These are phyloP conservation scores for Lichtheimia ornata DNA, from an alignment of 371 early-diverging fungal genomes.

Conservation along the genomic window DNA sequence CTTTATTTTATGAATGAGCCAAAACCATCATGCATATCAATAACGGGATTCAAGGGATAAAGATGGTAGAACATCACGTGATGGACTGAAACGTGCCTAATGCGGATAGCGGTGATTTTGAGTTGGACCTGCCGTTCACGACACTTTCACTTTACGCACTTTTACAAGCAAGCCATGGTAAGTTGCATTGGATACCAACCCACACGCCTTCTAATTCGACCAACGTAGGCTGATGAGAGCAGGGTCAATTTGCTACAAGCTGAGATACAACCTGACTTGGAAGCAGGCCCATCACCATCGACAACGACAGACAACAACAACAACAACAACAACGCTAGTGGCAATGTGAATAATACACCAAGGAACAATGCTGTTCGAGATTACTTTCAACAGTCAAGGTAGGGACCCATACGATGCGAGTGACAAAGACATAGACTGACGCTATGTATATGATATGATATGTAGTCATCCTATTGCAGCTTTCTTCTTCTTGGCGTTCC, in stretches of 20 bases:
- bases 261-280: constrained; percentile 26
- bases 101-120: neutral
- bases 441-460: neutral
- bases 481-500: constrained; percentile 88
- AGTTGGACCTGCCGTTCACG: neutral
- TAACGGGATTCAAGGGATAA: no score
- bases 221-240: constrained; percentile 24
- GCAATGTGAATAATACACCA: neutral
- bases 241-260: constrained; percentile 22
- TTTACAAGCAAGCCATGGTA: no score
- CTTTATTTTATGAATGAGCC: no score
- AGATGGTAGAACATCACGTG: no score
- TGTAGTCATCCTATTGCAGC: constrained; percentile 89
- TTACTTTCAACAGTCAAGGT: constrained; percentile 51
- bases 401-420: neutral
- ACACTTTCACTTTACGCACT: neutral
- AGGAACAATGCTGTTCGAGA: constrained; percentile 30
- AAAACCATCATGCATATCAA: no score
- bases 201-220: neutral
- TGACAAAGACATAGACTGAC: neutral
- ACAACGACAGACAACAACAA: neutral
- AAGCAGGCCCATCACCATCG: constrained; percentile 11
- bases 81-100: no score
- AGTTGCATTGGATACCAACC: neutral
- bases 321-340: neutral